These are phyloP conservation scores for Fusarium lyarnte DNA, from an alignment of 2,329 filamentous ascomycete species.

Conservation along the genomic window DNA sequence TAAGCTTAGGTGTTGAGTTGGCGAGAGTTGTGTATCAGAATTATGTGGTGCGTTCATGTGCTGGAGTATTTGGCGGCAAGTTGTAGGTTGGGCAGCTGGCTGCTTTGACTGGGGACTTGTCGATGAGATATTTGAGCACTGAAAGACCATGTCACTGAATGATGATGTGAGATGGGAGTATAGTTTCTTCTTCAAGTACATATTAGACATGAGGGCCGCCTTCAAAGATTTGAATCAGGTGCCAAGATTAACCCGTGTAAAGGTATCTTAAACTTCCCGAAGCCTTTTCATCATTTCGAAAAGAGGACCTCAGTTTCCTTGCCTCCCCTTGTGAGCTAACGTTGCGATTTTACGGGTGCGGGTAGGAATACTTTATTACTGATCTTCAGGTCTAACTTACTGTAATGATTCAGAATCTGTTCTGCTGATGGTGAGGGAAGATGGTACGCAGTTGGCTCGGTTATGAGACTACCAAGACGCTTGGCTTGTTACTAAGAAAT, in stretches of 20 bases:
- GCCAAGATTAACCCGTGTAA: not conserved
- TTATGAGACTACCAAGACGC: not conserved
- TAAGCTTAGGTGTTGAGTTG: too few species aligned
- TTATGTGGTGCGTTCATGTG: not conserved
- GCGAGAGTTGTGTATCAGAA: not conserved
- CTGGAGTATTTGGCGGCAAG: not conserved
- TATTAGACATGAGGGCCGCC: slow-evolving; percentile 6
- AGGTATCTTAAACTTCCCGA: not conserved
- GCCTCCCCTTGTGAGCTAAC: not conserved
- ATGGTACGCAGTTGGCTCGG: not conserved
- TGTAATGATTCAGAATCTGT: not conserved
- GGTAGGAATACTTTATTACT: not conserved
- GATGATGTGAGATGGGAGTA: not conserved
- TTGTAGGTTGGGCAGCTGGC: slow-evolving; percentile 16
- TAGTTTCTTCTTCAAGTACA: slow-evolving; percentile 27
- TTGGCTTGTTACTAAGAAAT: not conserved
- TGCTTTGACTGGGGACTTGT: not conserved
- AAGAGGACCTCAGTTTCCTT: not conserved
- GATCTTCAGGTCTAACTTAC: not conserved
- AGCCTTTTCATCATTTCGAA: not conserved
- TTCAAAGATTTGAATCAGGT: not conserved
- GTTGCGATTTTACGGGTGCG: not conserved
- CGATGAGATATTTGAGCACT: not conserved
- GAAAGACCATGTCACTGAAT: not conserved
- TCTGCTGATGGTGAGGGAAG: not conserved